These are phyloP conservation scores for Fraxinus quadrangulata DNA, from an alignment of 257 asterid species.

Conservation along the genomic window DNA sequence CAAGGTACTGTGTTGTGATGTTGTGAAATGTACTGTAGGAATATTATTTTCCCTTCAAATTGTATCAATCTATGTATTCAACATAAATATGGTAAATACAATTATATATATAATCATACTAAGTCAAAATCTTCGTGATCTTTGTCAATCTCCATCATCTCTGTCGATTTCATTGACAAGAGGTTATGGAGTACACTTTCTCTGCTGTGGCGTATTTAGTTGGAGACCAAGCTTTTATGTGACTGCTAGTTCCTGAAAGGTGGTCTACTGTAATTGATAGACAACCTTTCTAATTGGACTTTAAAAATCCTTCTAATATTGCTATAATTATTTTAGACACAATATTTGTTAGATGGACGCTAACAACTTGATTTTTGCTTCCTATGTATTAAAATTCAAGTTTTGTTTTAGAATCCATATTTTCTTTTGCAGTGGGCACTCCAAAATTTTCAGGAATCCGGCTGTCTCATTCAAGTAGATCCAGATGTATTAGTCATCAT, in stretches of 20 bases:
- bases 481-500: slow-evolving; percentile 50
- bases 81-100: too few species aligned
- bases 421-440: slow-evolving; percentile 55
- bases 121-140: too few species aligned
- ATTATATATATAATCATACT: too few species aligned
- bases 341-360: neutral
- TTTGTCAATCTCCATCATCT: too few species aligned
- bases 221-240: neutral
- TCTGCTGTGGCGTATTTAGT: neutral
- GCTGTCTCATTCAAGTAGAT: slow-evolving; percentile 48
- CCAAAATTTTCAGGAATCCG: slow-evolving; percentile 50
- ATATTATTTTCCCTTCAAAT: neutral
- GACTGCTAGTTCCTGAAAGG: neutral
- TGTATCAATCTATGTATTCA: too few species aligned
- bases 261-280: neutral
- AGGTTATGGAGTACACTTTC: neutral
- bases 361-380: neutral
- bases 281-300: neutral
- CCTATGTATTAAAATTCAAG: neutral
- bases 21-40: neutral
- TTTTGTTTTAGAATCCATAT: slow-evolving; percentile 10
- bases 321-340: neutral
- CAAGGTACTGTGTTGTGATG: neutral
- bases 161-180: neutral
- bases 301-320: neutral